Conservation (phyloP, 164 flowering plant genomes). For the Magnolia kwangsiensis region DNA sequence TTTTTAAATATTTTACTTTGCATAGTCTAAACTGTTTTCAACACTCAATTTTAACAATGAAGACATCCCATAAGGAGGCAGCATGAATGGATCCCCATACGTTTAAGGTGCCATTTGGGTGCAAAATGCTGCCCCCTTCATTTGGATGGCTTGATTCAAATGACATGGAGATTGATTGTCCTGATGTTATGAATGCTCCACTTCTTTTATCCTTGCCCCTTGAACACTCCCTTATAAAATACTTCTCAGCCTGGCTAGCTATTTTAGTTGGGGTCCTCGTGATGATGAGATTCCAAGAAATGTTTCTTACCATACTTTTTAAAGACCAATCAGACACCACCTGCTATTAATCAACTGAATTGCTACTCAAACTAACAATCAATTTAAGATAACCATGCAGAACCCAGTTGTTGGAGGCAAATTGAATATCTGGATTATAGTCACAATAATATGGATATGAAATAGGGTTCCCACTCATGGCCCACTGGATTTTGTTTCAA, state of each 20-base stretch:
- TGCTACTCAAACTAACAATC: no score
- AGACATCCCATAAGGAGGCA: conserved; percentile 36
- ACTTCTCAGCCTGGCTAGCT: conserved; percentile 85
- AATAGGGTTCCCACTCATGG: no score
- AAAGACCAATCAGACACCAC: conserved; percentile 67
- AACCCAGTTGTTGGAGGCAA: no score
- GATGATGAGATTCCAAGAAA: conserved; percentile 65
- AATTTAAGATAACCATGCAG: no score
- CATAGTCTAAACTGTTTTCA: no score
- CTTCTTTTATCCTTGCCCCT: conserved; percentile 75
- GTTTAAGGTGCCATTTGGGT: conserved; percentile 13
- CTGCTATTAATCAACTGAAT: conserved; percentile 31
- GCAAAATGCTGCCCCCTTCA: conserved; percentile 38
- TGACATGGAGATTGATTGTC: conserved; percentile 40
- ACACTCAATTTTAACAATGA: conserved; percentile 10
- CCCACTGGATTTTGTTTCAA: no score
- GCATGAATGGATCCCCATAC: conserved; percentile 31
- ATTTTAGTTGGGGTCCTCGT: conserved; percentile 75
- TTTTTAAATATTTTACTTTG: no score
- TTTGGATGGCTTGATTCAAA: conserved; percentile 50
- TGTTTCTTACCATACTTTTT: conserved; percentile 73
- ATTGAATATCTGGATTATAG: no score
- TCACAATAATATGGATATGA: no score
- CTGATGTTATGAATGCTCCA: conserved; percentile 84
- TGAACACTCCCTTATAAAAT: conserved; percentile 55